Conservation (phyloP, 2,329 filamentous ascomycete genomes). For the Aureobasidium namibiae region DNA sequence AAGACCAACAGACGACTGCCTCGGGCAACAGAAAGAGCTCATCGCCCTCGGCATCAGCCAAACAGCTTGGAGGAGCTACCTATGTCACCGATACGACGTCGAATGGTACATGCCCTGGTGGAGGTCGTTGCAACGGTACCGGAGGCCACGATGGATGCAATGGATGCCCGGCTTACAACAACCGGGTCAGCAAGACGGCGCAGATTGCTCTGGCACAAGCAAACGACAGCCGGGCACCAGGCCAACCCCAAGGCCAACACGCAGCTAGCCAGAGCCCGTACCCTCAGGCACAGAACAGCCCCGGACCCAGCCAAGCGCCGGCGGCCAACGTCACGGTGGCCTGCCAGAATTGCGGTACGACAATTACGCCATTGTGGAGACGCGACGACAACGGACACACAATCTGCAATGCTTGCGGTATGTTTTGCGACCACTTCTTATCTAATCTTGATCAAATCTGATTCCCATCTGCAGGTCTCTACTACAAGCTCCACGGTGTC, state of each 20-base stretch:
- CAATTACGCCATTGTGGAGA: constrained; percentile 92
- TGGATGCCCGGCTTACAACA: constrained; percentile 96
- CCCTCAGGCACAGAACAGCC: constrained; percentile 14
- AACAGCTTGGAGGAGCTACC: constrained; percentile 42
- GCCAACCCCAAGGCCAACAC: background rate
- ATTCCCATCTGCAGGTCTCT: constrained; percentile 56
- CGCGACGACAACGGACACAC: constrained; percentile 90
- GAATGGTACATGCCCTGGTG: constrained; percentile 87
- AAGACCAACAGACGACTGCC: background rate
- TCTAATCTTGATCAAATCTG: constrained; percentile 1
- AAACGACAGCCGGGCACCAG: constrained; percentile 13
- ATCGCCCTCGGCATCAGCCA: background rate
- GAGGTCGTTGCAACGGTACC: constrained; percentile 91
- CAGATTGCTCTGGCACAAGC: constrained; percentile 52
- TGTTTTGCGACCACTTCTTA: constrained; percentile 29
- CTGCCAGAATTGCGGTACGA: constrained; percentile 94
- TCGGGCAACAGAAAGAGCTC: constrained; percentile 7
- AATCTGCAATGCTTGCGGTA: constrained; percentile 97
- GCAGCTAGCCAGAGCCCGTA: constrained; percentile 12
- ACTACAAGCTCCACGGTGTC: constrained; percentile 90
- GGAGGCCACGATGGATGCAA: constrained; percentile 91
- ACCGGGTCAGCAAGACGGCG: constrained; percentile 81
- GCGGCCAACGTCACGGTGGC: constrained; percentile 67
- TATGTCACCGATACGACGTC: constrained; percentile 71
- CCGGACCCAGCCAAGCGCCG: constrained; percentile 6